These are phyloP conservation scores for Albifimbria verrucaria DNA, from an alignment of 2,329 filamentous ascomycete species.

Conservation along the genomic window DNA sequence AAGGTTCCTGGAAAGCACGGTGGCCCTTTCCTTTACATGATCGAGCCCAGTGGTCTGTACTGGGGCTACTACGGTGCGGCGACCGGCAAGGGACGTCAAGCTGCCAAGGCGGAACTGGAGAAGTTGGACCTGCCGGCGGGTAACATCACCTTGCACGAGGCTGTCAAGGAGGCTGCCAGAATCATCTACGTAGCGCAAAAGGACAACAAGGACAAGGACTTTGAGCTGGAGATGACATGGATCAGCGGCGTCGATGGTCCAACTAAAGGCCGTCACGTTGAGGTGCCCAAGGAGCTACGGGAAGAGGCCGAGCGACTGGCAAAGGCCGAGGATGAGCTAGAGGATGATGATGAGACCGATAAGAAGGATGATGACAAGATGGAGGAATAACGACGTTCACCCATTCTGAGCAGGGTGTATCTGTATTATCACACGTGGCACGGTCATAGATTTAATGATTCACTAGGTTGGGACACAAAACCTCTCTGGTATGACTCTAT, in stretches of 20 bases:
- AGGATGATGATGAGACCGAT: conserved; percentile 73
- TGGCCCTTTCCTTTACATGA: conserved; percentile 96
- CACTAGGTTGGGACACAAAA: conserved; percentile 5
- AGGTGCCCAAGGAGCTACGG: conserved; percentile 84
- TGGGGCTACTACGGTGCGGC: conserved; percentile 99
- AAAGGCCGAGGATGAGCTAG: conserved; percentile 82
- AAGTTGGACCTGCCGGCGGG: conserved; percentile 85
- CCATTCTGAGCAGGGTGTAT: conserved; percentile 14
- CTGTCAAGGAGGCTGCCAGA: conserved; percentile 90
- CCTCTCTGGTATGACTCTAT: conserved; percentile 7
- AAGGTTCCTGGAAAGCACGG: conserved; percentile 74
- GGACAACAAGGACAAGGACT: conserved; percentile 99
- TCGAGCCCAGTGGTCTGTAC: conserved; percentile 94
- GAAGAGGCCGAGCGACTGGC: conserved; percentile 93
- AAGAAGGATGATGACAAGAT: conserved; percentile 72
- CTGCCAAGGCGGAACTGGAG: conserved; percentile 96
- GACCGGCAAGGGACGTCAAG: conserved; percentile 93
- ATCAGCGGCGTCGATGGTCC: conserved; percentile 81
- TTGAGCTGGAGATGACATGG: conserved; percentile 99
- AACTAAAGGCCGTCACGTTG: conserved; percentile 88
- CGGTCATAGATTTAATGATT: conserved; percentile 32
- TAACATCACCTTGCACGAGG: conserved; percentile 76
- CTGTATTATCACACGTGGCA: conserved; percentile 33
- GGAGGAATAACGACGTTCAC: conserved; percentile 65
- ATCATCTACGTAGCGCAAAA: conserved; percentile 98